These are phyloP conservation scores for Marvania coccoides DNA, from an alignment of 139 green algal genomes.

Conservation along the genomic window DNA sequence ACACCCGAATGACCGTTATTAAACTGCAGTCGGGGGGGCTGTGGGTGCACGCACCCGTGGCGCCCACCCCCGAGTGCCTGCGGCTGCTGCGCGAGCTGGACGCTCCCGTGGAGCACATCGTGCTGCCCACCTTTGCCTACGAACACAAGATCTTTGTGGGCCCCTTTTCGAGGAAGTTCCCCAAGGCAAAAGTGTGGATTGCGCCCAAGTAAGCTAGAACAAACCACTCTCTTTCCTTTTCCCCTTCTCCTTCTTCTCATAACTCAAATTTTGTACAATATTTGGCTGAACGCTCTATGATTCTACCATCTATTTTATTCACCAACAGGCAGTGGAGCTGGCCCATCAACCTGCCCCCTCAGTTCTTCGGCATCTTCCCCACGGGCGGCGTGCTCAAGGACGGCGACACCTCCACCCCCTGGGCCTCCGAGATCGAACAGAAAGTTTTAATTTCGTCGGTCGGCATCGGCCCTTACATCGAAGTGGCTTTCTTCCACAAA, in stretches of 20 bases:
- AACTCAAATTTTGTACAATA: too few relatives aligned
- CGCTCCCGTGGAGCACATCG: conserved; percentile 72
- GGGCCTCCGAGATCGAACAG: conserved; percentile 72
- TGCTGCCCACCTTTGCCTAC: conserved; percentile 82
- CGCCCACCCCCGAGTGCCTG: conserved; percentile 59
- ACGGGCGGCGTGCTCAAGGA: conserved; percentile 29
- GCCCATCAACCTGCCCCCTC: conserved; percentile 69
- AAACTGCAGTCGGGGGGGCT: conserved; percentile 68
- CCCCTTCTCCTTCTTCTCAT: neutral
- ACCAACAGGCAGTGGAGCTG: conserved; percentile 68
- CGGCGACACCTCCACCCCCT: conserved; percentile 37
- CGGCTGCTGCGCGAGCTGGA: conserved; percentile 53
- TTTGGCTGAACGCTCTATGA: too few relatives aligned
- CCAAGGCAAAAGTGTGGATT: conserved; percentile 64
- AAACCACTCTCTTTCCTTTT: neutral
- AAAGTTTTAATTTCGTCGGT: conserved; percentile 43
- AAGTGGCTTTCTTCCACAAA: conserved; percentile 84
- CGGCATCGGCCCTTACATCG: conserved; percentile 38
- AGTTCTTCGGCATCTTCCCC: conserved; percentile 79
- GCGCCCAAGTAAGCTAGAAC: conserved; percentile 17
- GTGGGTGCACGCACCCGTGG: conserved; percentile 81
- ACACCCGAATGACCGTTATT: conserved; percentile 80
- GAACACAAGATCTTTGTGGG: conserved; percentile 93
- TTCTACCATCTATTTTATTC: too few relatives aligned
- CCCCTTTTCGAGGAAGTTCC: conserved; percentile 74